These are phyloP conservation scores for Dothistroma pini DNA, from an alignment of 2,329 filamentous ascomycete species.

Conservation along the genomic window DNA sequence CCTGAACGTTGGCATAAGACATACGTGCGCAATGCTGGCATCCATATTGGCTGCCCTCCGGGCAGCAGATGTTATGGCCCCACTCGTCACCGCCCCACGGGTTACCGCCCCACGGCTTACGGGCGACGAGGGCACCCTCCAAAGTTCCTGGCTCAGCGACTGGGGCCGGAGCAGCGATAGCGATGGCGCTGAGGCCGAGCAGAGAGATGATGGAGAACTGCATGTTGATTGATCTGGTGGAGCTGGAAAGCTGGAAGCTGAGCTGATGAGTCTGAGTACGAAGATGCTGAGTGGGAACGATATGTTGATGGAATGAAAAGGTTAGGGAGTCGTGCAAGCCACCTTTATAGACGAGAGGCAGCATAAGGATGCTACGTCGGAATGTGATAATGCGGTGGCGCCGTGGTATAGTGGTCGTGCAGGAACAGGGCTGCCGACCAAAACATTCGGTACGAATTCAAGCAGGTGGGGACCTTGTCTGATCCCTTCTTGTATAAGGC, in stretches of 20 bases:
- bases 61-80: too few relatives aligned
- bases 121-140: not conserved
- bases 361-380: not conserved
- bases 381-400: not conserved
- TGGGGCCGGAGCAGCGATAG: not conserved
- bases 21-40: not conserved
- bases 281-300: not conserved
- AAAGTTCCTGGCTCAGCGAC: not conserved
- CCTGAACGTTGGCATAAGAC: not conserved
- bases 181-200: conserved; percentile 2
- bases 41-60: not conserved
- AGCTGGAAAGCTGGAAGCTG: not conserved
- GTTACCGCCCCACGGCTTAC: not conserved
- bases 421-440: not conserved
- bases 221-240: not conserved
- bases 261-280: not conserved
- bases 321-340: not conserved
- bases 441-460: not conserved
- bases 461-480: not conserved
- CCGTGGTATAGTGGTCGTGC: not conserved
- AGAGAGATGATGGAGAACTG: conserved; percentile 4
- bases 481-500: not conserved
- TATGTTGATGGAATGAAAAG: not conserved
- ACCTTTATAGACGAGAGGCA: not conserved
- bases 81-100: not conserved